Evolutionary conservation across 768 basidiomycete species (phyloP).

Genomic region (Russula sp.): DNA sequence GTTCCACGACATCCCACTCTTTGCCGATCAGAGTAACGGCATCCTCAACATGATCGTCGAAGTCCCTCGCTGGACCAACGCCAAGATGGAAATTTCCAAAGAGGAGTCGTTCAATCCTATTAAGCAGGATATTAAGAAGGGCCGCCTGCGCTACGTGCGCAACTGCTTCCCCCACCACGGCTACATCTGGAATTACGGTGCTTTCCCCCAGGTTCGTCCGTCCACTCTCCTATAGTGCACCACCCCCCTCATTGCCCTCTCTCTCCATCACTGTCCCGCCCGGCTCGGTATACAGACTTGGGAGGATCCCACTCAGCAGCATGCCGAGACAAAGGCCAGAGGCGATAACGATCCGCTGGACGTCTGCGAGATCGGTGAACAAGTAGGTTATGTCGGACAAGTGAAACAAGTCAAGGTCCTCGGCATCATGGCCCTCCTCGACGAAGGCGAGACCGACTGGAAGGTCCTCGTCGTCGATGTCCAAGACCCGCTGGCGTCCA

Average conservation of each 20-base stretch:
- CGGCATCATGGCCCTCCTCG: slow-evolving; percentile 98
- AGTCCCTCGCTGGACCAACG: slow-evolving; percentile 99
- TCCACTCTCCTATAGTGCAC: background rate
- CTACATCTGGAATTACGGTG: slow-evolving; percentile 99
- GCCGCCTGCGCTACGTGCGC: slow-evolving; percentile 92
- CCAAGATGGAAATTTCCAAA: slow-evolving; percentile 99
- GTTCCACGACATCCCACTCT: slow-evolving; percentile 97
- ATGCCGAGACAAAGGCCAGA: slow-evolving; percentile 97
- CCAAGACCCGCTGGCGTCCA: slow-evolving; percentile 89
- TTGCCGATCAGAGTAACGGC: slow-evolving; percentile 90
- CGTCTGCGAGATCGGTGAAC: slow-evolving; percentile 99
- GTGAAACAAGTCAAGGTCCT: slow-evolving; percentile 99
- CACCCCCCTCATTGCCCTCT: slow-evolving; percentile 6
- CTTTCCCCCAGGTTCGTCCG: slow-evolving; percentile 84
- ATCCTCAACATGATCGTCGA: slow-evolving; percentile 99
- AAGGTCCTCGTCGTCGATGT: slow-evolving; percentile 99
- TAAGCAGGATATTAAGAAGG: slow-evolving; percentile 98
- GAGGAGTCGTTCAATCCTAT: slow-evolving; percentile 99
- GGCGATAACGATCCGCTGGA: slow-evolving; percentile 99
- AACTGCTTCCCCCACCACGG: slow-evolving; percentile 99
- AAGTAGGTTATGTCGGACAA: slow-evolving; percentile 94
- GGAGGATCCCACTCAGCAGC: slow-evolving; percentile 85
- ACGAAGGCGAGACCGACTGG: slow-evolving; percentile 99
- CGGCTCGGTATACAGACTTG: slow-evolving; percentile 61
- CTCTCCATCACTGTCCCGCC: background rate